Conservation (phyloP, 1,284 basidiomycete species). For the Waitea zeae region DNA sequence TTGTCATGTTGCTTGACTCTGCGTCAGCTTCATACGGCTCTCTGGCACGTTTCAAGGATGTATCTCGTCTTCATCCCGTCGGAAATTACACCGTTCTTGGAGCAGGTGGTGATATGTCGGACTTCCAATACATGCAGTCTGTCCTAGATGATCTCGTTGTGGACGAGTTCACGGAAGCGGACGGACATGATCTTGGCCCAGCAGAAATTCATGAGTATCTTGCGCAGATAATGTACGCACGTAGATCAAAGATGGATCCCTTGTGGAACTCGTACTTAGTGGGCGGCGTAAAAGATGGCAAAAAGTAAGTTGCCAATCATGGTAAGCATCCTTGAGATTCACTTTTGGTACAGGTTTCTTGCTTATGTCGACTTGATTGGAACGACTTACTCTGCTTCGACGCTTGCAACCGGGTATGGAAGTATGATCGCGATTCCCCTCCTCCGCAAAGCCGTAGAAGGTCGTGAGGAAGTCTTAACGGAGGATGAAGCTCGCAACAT, state of each 20-base stretch:
- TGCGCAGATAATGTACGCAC: slow-evolving; percentile 79
- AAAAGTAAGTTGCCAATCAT: slow-evolving; percentile 30
- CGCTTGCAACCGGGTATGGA: slow-evolving; percentile 95
- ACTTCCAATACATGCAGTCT: slow-evolving; percentile 88
- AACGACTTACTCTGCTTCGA: slow-evolving; percentile 89
- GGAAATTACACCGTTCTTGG: slow-evolving; percentile 80
- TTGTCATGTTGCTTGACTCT: background rate
- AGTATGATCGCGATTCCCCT: slow-evolving; percentile 88
- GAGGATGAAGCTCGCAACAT: slow-evolving; percentile 72
- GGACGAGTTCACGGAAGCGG: slow-evolving; percentile 66
- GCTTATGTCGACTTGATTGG: slow-evolving; percentile 95
- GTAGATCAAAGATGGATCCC: slow-evolving; percentile 82
- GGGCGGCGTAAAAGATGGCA: slow-evolving; percentile 77
- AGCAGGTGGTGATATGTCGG: slow-evolving; percentile 93
- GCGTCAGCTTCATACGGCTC: slow-evolving; percentile 86
- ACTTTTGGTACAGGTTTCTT: slow-evolving; percentile 47
- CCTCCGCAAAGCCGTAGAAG: slow-evolving; percentile 81
- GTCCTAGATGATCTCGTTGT: slow-evolving; percentile 59
- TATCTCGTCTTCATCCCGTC: slow-evolving; percentile 76
- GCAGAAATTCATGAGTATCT: slow-evolving; percentile 91
- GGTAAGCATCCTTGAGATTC: background rate
- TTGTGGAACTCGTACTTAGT: slow-evolving; percentile 94
- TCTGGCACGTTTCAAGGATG: slow-evolving; percentile 91
- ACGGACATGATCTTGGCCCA: slow-evolving; percentile 78
- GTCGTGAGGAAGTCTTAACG: slow-evolving; percentile 55